Evolutionary conservation across 805 yeast genomes (phyloP).

Genomic region (Tanozyma kutaoensis): DNA sequence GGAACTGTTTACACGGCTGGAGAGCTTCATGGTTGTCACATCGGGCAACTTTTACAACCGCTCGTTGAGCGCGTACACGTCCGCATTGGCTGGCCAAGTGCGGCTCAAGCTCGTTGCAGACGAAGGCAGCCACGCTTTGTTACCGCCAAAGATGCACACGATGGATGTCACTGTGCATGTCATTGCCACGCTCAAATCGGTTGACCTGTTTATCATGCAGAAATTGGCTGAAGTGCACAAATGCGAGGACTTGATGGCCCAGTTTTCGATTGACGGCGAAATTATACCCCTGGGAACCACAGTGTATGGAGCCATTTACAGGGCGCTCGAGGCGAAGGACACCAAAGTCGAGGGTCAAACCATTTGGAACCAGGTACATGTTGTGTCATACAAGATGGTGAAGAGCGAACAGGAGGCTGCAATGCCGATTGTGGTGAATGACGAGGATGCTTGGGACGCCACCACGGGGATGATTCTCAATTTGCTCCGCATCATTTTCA

Average conservation of each 20-base stretch:
- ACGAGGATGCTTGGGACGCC: conserved; percentile 10
- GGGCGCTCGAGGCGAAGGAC: conserved; percentile 27
- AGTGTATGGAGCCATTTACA: conserved; percentile 61
- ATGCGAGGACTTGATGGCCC: conserved; percentile 17
- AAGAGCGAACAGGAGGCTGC: conserved; percentile 9
- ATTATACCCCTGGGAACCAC: conserved; percentile 54
- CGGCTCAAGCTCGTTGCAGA: conserved; percentile 34
- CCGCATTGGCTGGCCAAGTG: conserved; percentile 60
- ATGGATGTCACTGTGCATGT: conserved; percentile 42
- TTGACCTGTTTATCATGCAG: conserved; percentile 31
- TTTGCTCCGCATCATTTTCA: conserved; percentile 34
- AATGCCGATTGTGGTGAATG: conserved; percentile 1
- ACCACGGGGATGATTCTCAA: conserved; percentile 28
- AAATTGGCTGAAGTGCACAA: no score
- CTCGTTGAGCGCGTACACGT: conserved; percentile 24
- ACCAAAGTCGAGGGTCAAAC: conserved; percentile 27
- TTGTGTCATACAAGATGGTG: conserved; percentile 26
- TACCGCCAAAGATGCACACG: conserved; percentile 13
- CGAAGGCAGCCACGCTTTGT: conserved; percentile 3
- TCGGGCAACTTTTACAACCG: conserved; percentile 18
- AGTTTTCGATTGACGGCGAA: conserved; percentile 46
- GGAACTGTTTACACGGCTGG: conserved; percentile 61
- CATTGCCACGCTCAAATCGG: conserved; percentile 43
- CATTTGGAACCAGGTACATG: conserved; percentile 50
- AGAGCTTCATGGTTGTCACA: conserved; percentile 51